Conservation (phyloP, 208 protist genomes). For the Trypanosoma grayi region DNA sequence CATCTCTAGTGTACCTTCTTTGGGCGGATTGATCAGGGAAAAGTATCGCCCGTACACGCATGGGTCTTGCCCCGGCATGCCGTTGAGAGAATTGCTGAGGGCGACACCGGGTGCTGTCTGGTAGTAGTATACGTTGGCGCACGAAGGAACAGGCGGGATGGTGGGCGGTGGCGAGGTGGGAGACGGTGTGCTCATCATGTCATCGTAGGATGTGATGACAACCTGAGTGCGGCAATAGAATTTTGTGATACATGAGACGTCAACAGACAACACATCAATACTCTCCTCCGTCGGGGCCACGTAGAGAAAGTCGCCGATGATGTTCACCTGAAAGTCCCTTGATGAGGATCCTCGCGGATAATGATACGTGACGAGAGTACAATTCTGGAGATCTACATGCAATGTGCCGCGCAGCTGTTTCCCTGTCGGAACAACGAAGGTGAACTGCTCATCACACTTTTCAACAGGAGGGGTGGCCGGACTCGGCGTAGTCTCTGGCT, state of each 20-base stretch:
- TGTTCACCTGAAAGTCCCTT: constrained; percentile 53
- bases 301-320: constrained; percentile 73
- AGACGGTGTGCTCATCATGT: constrained; percentile 18
- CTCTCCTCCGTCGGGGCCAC: constrained; percentile 36
- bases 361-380: constrained; percentile 53
- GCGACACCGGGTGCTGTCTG: constrained; percentile 37
- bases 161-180: constrained; percentile 20
- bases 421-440: constrained; percentile 47
- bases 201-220: constrained; percentile 47
- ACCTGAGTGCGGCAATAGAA: constrained; percentile 55
- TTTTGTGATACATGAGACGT: constrained; percentile 53
- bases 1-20: constrained; percentile 45
- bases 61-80: constrained; percentile 49
- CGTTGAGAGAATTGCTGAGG: constrained; percentile 57
- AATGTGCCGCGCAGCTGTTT: constrained; percentile 40
- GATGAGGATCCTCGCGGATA: constrained; percentile 19
- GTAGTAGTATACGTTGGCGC: constrained; percentile 83
- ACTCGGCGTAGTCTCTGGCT: constrained; percentile 3
- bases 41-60: constrained; percentile 77
- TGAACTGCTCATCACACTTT: constrained; percentile 39
- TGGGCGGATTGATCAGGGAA: constrained; percentile 39
- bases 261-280: constrained; percentile 44
- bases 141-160: constrained; percentile 33
- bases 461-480: background rate
- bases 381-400: constrained; percentile 27